phyloP scores from a whole-genome alignment of 1,284 basidiomycete genomes.

The Mycosarcoma maydis region DNA sequence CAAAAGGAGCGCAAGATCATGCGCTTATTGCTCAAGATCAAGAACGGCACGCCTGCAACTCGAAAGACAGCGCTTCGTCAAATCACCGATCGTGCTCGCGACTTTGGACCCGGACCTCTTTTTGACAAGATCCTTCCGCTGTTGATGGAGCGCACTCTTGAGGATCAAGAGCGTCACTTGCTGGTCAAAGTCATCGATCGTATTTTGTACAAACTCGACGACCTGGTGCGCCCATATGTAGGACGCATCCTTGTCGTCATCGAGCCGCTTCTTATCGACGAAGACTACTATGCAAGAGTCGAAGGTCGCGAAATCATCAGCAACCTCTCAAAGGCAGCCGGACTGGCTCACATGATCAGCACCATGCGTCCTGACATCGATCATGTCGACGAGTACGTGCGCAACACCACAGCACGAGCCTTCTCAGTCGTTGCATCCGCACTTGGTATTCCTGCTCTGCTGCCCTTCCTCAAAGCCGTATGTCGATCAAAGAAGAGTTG shows the following conservation, averaged over 20 bases:
- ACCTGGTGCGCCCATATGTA: conserved; percentile 97
- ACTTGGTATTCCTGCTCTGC: conserved; percentile 93
- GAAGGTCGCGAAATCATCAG: conserved; percentile 99
- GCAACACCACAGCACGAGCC: conserved; percentile 97
- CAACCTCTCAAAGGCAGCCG: conserved; percentile 97
- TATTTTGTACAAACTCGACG: conserved; percentile 97
- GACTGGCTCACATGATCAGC: conserved; percentile 99
- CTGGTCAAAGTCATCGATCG: conserved; percentile 99
- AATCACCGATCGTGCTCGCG: conserved; percentile 99
- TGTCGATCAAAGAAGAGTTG: conserved; percentile 99
- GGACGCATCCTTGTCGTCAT: conserved; percentile 99
- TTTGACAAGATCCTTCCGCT: conserved; percentile 99
- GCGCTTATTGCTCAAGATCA: conserved; percentile 99
- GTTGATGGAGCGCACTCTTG: conserved; percentile 97
- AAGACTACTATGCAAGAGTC: conserved; percentile 98
- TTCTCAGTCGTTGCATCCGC: conserved; percentile 99
- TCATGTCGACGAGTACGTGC: conserved; percentile 98
- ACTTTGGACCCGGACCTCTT: conserved; percentile 97
- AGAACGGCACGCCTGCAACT: conserved; percentile 98
- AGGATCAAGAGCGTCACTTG: conserved; percentile 97
- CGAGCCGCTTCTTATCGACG: conserved; percentile 97
- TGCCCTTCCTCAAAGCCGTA: conserved; percentile 97
- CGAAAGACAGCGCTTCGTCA: conserved; percentile 96
- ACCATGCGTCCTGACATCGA: conserved; percentile 99
- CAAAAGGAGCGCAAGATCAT: conserved; percentile 99